Conservation (phyloP, 352 stramenopile genomes). For the Phytophthora vignae region DNA sequence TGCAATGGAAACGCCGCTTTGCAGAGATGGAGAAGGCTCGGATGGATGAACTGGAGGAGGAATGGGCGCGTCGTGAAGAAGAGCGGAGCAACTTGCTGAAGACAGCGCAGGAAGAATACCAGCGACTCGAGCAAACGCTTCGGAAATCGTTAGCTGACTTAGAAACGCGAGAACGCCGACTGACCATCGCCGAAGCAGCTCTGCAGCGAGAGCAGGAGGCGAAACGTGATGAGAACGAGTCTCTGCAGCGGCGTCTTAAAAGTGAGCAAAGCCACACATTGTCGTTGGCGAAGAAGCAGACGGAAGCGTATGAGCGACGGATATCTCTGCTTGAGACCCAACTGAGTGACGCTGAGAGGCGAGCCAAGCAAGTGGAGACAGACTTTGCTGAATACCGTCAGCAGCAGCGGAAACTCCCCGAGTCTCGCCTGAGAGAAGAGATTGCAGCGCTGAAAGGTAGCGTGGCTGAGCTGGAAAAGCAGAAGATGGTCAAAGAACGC, state of each 20-base stretch:
- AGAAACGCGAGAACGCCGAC: constrained; percentile 66
- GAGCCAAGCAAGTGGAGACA: constrained; percentile 61
- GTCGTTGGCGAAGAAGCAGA: constrained; percentile 64
- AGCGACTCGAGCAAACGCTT: constrained; percentile 69
- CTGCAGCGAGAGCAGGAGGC: constrained; percentile 65
- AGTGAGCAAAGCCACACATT: constrained; percentile 69
- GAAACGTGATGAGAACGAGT: constrained; percentile 65
- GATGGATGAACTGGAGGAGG: constrained; percentile 82
- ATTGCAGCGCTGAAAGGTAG: constrained; percentile 65
- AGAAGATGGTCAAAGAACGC: constrained; percentile 51
- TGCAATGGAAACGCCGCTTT: constrained; percentile 64
- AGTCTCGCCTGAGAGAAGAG: constrained; percentile 75
- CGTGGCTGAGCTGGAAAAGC: constrained; percentile 69
- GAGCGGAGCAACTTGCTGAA: constrained; percentile 67
- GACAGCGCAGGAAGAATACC: constrained; percentile 69
- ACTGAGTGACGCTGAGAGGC: constrained; percentile 53
- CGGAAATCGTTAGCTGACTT: constrained; percentile 63
- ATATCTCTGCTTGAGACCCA: constrained; percentile 51
- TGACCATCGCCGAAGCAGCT: constrained; percentile 57
- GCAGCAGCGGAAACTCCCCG: constrained; percentile 79
- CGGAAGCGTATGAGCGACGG: constrained; percentile 58
- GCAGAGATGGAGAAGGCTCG: constrained; percentile 63
- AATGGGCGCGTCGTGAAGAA: constrained; percentile 82
- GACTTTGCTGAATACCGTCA: constrained; percentile 78
- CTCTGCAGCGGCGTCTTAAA: constrained; percentile 60